Percentiles rank a stretch among this genome's conserved stretches.
phyloP scores from a whole-genome alignment of 345 rosid genomes.

The Murraya paniculata region DNA sequence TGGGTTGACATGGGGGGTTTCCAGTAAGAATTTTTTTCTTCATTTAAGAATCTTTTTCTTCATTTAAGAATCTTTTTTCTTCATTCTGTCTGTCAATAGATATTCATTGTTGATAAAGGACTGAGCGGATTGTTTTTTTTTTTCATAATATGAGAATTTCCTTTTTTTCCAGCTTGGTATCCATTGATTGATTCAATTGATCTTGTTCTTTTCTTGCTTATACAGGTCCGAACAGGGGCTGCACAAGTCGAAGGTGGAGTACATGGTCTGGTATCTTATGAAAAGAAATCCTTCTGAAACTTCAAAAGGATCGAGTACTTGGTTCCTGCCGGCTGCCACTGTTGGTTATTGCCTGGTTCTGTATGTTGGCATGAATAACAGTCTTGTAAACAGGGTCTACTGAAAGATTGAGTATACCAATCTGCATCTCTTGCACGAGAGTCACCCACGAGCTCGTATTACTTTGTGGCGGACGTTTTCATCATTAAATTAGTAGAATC shows the following conservation, averaged over 20 bases:
- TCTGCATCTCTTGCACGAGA: background rate
- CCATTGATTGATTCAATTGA: background rate
- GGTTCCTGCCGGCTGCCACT: background rate
- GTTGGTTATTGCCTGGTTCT: background rate
- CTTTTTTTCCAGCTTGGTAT: background rate
- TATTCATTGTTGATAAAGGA: background rate
- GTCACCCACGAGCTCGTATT: background rate
- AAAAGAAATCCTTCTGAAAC: slow-evolving; percentile 58
- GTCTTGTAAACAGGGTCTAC: too few relatives aligned
- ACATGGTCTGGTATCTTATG: slow-evolving; percentile 71
- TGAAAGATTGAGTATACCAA: background rate
- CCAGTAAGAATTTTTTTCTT: background rate
- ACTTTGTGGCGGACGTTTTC: background rate
- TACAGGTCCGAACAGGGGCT: slow-evolving; percentile 83
- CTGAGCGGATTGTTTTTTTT: background rate
- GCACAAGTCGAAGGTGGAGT: slow-evolving; percentile 92
- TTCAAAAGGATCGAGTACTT: background rate
- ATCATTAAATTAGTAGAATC: background rate
- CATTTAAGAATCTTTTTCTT: too few relatives aligned
- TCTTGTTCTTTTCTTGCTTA: slow-evolving; percentile 6
- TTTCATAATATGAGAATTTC: background rate
- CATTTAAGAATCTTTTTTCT: too few relatives aligned
- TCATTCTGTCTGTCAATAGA: background rate
- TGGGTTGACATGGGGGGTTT: background rate
- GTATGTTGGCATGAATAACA: background rate